Evolutionary conservation across 331 rosid genomes (phyloP).

Genomic region (Acacia concinna): DNA sequence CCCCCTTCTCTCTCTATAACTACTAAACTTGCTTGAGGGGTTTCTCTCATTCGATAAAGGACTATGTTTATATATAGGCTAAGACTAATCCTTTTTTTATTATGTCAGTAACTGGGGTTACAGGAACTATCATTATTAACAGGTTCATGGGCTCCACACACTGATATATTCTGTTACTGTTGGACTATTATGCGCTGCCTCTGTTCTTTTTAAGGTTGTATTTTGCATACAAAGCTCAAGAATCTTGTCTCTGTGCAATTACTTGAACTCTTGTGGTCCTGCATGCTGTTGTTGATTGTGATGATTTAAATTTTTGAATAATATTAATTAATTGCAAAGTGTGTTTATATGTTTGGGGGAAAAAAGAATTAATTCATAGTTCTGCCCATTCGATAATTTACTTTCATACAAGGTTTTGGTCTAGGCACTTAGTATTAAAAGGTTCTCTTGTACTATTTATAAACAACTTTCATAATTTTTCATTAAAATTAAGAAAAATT

Average conservation of each 20-base stretch:
- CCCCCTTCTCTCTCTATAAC: slow-evolving; percentile 48
- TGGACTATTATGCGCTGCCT: slow-evolving; percentile 31
- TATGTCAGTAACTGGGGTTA: slow-evolving; percentile 44
- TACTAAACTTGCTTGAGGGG: slow-evolving; percentile 26
- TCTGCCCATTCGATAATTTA: not conserved
- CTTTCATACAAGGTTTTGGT: not conserved
- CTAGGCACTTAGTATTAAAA: no score
- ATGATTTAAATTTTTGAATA: not conserved
- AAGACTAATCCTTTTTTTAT: slow-evolving; percentile 32
- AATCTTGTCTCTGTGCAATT: slow-evolving; percentile 13
- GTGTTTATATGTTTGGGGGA: not conserved
- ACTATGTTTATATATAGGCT: slow-evolving; percentile 7
- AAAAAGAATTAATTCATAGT: not conserved
- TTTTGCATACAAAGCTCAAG: slow-evolving; percentile 17
- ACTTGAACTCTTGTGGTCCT: slow-evolving; percentile 26
- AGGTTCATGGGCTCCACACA: slow-evolving; percentile 64
- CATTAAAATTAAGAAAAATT: no score
- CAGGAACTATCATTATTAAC: slow-evolving; percentile 47
- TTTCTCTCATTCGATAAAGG: slow-evolving; percentile 15
- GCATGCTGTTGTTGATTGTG: slow-evolving; percentile 20
- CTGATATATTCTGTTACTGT: slow-evolving; percentile 14
- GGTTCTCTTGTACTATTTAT: no score
- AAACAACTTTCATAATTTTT: no score
- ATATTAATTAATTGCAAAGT: not conserved
- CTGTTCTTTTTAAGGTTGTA: slow-evolving; percentile 14